Base-by-base conservation (phyloP, 108 stramenopile species). In the Skeletonema costatum region DNA sequence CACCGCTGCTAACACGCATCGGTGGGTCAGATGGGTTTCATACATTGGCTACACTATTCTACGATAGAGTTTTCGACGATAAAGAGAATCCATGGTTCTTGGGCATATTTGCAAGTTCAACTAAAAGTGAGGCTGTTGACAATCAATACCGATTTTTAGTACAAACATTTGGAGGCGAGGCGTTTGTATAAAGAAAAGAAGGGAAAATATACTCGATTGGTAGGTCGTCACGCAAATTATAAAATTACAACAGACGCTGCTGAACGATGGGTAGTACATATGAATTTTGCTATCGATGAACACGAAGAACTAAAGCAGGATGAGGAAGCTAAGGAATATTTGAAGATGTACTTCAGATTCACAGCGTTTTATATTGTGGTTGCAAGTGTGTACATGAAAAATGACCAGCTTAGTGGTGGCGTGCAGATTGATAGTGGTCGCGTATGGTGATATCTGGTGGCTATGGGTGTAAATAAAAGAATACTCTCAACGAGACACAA, bases 291-390 rank as follows among this genome's bases (percentile, higher is more conserved):
- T 6, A 82, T 92, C 11, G 68, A 87, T 13, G 81, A 90, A 17
- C 91, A 94, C 73, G 59, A 74, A 0, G 58, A 56, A 2, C 48
- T 94, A 39, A 32, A 19, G 36, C 39, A 64, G n/a, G 33, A 68
- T 36, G 75, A 81, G 2, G 81, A 88, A 46, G 85, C 80, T 1
- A 83, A 36, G 42, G 53, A 32, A 4, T 66, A 64, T 19, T 41
- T 86, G 46, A 70, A 70, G 12, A 56, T 53, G 31, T 92, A 89
- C 50, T 92, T 90, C 76, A 56, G 67, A 36, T 92, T 77, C 56
- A 89, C 84, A 32, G 91, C 93, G 0, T 88, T 84, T 73, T 94
- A 94, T 66, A 92, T 94, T 70, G 93, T 94, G 7, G 91, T 81
- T 12, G 86, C 93, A 17, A 82, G 48, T 21, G 89, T 81, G 39